Evolutionary conservation across 768 basidiomycete species (phyloP), one percentile per base, ranked within the genome.

Genomic region (Boletus sp.): DNA sequence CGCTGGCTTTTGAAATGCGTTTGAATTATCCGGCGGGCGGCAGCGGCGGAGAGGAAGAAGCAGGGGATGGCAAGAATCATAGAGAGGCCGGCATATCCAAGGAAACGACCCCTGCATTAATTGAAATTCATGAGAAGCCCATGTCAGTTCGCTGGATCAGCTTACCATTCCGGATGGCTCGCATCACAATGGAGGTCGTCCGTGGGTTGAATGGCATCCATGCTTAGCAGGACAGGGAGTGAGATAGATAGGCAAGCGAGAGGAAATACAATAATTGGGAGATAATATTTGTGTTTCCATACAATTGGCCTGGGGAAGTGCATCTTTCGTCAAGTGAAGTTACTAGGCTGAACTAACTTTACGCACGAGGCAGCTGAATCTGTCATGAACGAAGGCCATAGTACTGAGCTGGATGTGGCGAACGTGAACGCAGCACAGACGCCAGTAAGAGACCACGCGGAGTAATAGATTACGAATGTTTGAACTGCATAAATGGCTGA

Each of bases 141-240:
- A 56, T 44, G 29, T 40, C 8, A 35, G 29, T 10, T 47, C 2
- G 40, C 30, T 32, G 28, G 46, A 32, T 45, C 18, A 41, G 63
- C 80, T 46, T 62, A 87, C 87, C 86, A 87, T 52, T 79, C 67
- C 2, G 84, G 84, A 60, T 76, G 57, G n/a, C 73, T 79, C 33
- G 78, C 77, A 62, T 88, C 86, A 62, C 87, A 89, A 61, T 80
- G 76, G 55, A 89, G 66, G 59, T 80, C 80, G 37, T 84, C 78
- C 1, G 65, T 65, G 5, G 80, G 83, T 36, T 74, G 68, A 4
- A 80, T 74, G 5, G 82, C 75, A 57, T 82, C 64, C 4, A 77
- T 66, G 55, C 68, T 75, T 45, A 84, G 57, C 3, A 83, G 63
- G 20, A 83, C 63, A 0, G 73, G 71, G 17, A 82, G 56, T 47